Percentiles rank a stretch among this genome's conserved stretches.
phyloP scores from a whole-genome alignment of 2,329 filamentous ascomycete genomes.

The Aspergillus novoparasiticus region DNA sequence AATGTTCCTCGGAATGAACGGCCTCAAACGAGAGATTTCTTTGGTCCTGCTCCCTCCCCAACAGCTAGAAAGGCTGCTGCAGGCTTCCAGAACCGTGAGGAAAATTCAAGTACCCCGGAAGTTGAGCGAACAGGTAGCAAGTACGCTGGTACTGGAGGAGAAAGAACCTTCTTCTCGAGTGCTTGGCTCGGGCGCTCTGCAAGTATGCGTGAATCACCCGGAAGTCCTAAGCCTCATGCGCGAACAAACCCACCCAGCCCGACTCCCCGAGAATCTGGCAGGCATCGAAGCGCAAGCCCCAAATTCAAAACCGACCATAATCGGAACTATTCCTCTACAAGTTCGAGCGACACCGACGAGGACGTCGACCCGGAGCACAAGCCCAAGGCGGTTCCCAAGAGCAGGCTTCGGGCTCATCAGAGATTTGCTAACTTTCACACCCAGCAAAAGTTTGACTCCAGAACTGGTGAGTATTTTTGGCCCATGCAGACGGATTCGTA shows the following conservation, averaged over 20 bases:
- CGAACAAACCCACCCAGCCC: slow-evolving; percentile 42
- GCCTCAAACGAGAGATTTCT: slow-evolving; percentile 33
- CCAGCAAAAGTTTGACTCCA: slow-evolving; percentile 24
- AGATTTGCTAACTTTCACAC: slow-evolving; percentile 31
- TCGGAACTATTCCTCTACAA: slow-evolving; percentile 39
- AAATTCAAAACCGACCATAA: slow-evolving; percentile 38
- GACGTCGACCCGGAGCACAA: slow-evolving; percentile 28
- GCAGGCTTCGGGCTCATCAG: slow-evolving; percentile 36
- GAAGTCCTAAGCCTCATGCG: slow-evolving; percentile 35
- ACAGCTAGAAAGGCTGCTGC: slow-evolving; percentile 47
- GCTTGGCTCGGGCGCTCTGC: slow-evolving; percentile 55
- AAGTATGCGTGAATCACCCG: slow-evolving; percentile 55
- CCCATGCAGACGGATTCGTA: too few species aligned
- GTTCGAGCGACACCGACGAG: slow-evolving; percentile 43
- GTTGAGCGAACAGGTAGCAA: slow-evolving; percentile 56
- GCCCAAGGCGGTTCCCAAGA: slow-evolving; percentile 46
- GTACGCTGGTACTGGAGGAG: slow-evolving; percentile 58
- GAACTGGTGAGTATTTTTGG: slow-evolving; percentile 34
- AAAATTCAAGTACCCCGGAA: slow-evolving; percentile 39
- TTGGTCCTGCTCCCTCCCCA: slow-evolving; percentile 43
- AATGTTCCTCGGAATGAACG: slow-evolving; percentile 40
- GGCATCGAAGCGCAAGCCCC: slow-evolving; percentile 50
- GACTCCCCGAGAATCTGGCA: slow-evolving; percentile 29
- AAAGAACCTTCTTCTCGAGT: slow-evolving; percentile 59
- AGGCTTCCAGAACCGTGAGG: slow-evolving; percentile 28